phyloP scores from a whole-genome alignment of 208 protist genomes.

The Angomonas ambiguus region DNA sequence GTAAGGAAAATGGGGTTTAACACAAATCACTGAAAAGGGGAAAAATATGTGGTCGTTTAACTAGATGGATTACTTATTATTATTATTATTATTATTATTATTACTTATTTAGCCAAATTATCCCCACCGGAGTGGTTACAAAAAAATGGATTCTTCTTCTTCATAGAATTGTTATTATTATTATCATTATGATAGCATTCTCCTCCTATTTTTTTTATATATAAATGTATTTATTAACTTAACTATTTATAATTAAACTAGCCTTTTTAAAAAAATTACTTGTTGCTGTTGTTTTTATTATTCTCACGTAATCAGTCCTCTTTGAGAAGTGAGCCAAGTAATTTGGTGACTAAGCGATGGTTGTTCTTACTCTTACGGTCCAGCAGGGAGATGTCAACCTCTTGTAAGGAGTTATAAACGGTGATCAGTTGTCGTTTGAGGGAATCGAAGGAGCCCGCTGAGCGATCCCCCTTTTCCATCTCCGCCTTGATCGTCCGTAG shows the following conservation, averaged over 20 bases:
- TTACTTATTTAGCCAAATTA: background rate
- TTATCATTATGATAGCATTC: slow-evolving; percentile 1
- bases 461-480: slow-evolving; percentile 29
- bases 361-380: slow-evolving; percentile 77
- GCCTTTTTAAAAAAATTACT: background rate
- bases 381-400: slow-evolving; percentile 39
- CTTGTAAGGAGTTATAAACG: slow-evolving; percentile 44
- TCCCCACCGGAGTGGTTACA: background rate
- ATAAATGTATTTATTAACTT: slow-evolving; percentile 3
- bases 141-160: background rate
- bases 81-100: slow-evolving; percentile 9
- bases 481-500: slow-evolving; percentile 63
- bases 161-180: background rate
- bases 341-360: slow-evolving; percentile 54
- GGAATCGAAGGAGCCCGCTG: slow-evolving; percentile 40
- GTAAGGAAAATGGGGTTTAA: slow-evolving; percentile 2
- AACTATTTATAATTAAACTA: slow-evolving; percentile 4
- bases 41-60: background rate
- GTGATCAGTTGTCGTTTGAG: slow-evolving; percentile 51
- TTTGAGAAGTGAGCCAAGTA: slow-evolving; percentile 45
- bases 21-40: background rate
- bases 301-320: slow-evolving; percentile 19
- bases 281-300: slow-evolving; percentile 12
- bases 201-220: background rate
- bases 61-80: background rate